These are phyloP conservation scores for Omphalea diandra DNA, from an alignment of 441 rosid genomes.

Conservation along the genomic window DNA sequence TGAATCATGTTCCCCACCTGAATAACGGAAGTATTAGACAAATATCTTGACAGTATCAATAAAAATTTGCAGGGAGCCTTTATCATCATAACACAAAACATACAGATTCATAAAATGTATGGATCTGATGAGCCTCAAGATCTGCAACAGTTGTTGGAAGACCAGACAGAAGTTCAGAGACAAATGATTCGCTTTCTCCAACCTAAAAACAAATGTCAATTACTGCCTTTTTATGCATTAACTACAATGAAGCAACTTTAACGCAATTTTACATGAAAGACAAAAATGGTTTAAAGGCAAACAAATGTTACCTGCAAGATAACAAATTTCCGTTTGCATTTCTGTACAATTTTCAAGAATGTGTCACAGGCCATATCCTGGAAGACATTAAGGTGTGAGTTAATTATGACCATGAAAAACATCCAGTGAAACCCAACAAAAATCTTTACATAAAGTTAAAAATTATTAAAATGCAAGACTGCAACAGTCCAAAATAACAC, in stretches of 20 bases:
- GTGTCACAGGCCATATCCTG: constrained; percentile 99
- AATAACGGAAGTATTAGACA: constrained; percentile 13
- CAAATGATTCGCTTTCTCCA: constrained; percentile 97
- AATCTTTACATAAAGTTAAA: no score
- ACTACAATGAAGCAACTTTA: not conserved
- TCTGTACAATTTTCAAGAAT: constrained; percentile 98
- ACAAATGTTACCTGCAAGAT: constrained; percentile 69
- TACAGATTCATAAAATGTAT: constrained; percentile 98
- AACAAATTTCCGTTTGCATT: constrained; percentile 99
- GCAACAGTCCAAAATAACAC: no score
- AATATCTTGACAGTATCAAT: not conserved
- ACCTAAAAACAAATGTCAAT: constrained; percentile 53
- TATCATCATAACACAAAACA: constrained; percentile 13
- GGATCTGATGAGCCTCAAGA: constrained; percentile 99
- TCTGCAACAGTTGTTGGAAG: constrained; percentile 92
- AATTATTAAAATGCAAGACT: no score
- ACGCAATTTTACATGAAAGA: not conserved
- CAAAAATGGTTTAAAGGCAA: not conserved
- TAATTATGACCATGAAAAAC: no score
- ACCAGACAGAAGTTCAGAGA: constrained; percentile 94
- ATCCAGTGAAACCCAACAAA: no score
- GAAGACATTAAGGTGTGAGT: constrained; percentile 20
- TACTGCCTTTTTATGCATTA: not conserved
- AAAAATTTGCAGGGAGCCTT: not conserved
- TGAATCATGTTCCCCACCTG: constrained; percentile 99